Evolutionary conservation across 2,329 filamentous ascomycete genomes (phyloP).

Genomic region (Alternaria triticimaculans): DNA sequence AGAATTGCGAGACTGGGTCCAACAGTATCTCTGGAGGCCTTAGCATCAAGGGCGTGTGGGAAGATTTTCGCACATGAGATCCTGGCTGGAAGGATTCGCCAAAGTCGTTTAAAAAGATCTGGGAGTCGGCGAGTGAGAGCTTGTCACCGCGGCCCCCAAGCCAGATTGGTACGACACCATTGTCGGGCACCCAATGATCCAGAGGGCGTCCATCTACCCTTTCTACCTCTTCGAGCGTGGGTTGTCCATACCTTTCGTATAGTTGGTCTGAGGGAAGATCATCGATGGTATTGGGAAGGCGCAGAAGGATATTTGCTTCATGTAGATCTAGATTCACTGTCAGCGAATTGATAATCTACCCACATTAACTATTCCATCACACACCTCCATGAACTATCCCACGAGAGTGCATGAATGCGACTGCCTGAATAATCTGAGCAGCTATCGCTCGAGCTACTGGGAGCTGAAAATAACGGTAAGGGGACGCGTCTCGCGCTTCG

Average conservation of each 20-base stretch:
- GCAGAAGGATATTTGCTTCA: conserved; percentile 14
- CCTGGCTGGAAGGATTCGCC: neutral
- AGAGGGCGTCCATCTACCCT: conserved; percentile 11
- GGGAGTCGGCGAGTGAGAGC: conserved; percentile 5
- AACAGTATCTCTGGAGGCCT: neutral
- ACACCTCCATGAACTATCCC: conserved; percentile 19
- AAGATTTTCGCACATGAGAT: neutral
- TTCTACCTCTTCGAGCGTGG: neutral
- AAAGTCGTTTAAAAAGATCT: neutral
- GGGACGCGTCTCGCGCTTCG: conserved; percentile 13
- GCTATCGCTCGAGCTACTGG: conserved; percentile 16
- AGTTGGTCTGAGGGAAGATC: neutral
- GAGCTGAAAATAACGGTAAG: conserved; percentile 8
- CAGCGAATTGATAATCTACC: neutral
- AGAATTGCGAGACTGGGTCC: neutral
- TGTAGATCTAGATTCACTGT: conserved; percentile 17
- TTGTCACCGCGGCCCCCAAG: conserved; percentile 8
- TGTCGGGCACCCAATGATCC: conserved; percentile 15
- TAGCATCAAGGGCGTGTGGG: neutral
- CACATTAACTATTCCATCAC: neutral
- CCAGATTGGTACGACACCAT: conserved; percentile 17
- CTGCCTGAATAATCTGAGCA: conserved; percentile 15
- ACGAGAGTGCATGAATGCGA: conserved; percentile 17
- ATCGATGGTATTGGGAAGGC: conserved; percentile 11
- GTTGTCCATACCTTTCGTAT: neutral